Conservation (phyloP, 2,329 filamentous ascomycete species). For the Bisporella sp. region DNA sequence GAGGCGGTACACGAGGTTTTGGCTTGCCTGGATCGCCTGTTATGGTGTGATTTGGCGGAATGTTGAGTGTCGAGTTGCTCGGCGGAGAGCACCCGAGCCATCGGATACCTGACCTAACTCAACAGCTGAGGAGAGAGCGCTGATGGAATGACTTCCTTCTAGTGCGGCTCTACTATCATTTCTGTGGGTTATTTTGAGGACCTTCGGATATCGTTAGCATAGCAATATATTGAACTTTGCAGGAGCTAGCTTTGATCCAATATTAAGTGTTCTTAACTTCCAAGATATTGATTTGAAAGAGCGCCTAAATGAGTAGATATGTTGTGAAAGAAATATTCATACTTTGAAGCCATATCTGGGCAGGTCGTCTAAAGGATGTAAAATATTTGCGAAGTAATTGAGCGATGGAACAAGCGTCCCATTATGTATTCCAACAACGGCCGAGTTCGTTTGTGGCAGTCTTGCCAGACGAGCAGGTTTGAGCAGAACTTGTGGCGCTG, state of each 20-base stretch:
- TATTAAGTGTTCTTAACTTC: too few species aligned
- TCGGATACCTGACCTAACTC: too few species aligned
- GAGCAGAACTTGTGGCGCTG: constrained; percentile 55
- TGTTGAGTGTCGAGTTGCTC: constrained; percentile 4
- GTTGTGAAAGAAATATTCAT: too few species aligned
- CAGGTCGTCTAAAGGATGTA: constrained; percentile 46
- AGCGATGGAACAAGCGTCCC: constrained; percentile 47
- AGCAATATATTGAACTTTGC: too few species aligned
- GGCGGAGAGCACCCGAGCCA: background rate
- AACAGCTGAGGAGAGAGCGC: too few species aligned
- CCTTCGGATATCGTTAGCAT: too few species aligned
- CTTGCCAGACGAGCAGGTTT: constrained; percentile 47
- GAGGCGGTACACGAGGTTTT: constrained; percentile 42
- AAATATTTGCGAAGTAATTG: constrained; percentile 56
- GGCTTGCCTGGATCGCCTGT: constrained; percentile 24
- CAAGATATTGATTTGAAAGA: too few species aligned
- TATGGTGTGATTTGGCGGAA: constrained; percentile 11
- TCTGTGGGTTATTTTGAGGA: constrained; percentile 39
- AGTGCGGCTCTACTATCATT: background rate
- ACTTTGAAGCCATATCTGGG: constrained; percentile 42
- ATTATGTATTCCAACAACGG: constrained; percentile 51
- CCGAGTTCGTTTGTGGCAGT: constrained; percentile 47
- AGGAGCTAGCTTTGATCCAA: too few species aligned
- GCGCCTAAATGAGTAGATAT: too few species aligned
- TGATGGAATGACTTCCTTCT: too few species aligned